phyloP scores from a whole-genome alignment of 225 moss, liverwort and hornwort genomes.

The Marchantia paleacea region DNA sequence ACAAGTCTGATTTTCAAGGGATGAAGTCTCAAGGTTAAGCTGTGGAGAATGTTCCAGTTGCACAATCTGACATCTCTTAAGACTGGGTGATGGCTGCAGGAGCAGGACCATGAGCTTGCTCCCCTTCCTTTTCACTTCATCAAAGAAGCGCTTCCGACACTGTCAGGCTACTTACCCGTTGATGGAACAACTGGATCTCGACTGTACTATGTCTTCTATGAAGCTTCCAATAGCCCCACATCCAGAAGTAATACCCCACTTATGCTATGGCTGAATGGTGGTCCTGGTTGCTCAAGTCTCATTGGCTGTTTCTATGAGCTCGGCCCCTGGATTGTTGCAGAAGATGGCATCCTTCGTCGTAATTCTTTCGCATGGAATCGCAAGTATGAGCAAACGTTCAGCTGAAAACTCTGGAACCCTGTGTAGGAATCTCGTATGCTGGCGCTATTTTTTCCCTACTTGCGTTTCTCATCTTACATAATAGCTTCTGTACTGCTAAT shows the following conservation, averaged over 20 bases:
- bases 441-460: too few species aligned
- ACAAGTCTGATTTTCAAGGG: not conserved
- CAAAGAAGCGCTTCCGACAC: constrained; percentile 66
- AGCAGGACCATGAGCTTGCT: not conserved
- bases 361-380: constrained; percentile 86
- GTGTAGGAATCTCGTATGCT: too few species aligned
- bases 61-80: not conserved
- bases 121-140: constrained; percentile 32
- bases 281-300: constrained; percentile 88
- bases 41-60: not conserved
- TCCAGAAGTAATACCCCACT: constrained; percentile 55
- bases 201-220: constrained; percentile 74
- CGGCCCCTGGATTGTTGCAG: constrained; percentile 59
- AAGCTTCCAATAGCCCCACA: constrained; percentile 51
- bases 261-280: constrained; percentile 89
- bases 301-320: constrained; percentile 94
- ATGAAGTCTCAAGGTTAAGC: not conserved
- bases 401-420: not conserved
- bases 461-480: too few species aligned
- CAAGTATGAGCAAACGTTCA: constrained; percentile 42
- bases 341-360: constrained; percentile 23
- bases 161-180: constrained; percentile 76
- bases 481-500: too few species aligned
- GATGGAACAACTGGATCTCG: constrained; percentile 54
- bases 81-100: not conserved